Evolutionary conservation across 1,284 basidiomycete species (phyloP).

Genomic region (Papiliotrema nemorosa): DNA sequence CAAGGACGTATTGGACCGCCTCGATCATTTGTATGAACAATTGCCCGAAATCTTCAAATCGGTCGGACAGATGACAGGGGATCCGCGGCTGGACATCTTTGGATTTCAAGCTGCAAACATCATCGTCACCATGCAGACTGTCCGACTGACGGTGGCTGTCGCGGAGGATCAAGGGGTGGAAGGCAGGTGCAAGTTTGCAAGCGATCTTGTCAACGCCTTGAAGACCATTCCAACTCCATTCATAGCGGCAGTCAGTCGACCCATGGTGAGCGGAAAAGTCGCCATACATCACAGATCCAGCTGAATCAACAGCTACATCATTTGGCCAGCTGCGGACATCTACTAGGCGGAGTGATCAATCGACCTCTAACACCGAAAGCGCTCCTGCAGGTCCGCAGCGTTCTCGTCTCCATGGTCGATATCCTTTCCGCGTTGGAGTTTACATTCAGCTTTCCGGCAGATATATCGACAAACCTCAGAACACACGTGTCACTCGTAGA

Average conservation of each 20-base stretch:
- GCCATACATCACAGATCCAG: background rate
- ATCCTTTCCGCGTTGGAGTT: constrained; percentile 2
- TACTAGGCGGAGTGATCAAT: constrained; percentile 23
- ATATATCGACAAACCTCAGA: constrained; percentile 2
- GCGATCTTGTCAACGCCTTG: constrained; percentile 20
- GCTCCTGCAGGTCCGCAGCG: constrained; percentile 22
- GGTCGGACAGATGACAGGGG: constrained; percentile 14
- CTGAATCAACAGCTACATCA: constrained; percentile 18
- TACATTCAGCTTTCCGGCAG: background rate
- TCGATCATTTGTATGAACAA: constrained; percentile 8
- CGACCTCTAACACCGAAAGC: constrained; percentile 14
- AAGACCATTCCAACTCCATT: constrained; percentile 19
- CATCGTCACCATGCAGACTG: constrained; percentile 19
- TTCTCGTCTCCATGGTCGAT: constrained; percentile 10
- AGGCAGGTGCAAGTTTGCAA: constrained; percentile 19
- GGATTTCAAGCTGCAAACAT: constrained; percentile 25
- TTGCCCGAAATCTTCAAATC: constrained; percentile 13
- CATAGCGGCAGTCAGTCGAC: constrained; percentile 14
- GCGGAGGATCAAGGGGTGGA: constrained; percentile 11
- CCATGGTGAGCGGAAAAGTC: constrained; percentile 14
- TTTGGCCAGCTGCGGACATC: constrained; percentile 19
- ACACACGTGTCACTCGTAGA: constrained; percentile 1
- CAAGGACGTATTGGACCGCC: background rate
- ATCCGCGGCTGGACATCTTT: constrained; percentile 14
- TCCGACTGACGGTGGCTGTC: constrained; percentile 20